Percentiles rank a stretch among this genome's conserved stretches.
Conservation (phyloP, 495 filamentous ascomycete genomes). For the Talaromyces ruber region DNA sequence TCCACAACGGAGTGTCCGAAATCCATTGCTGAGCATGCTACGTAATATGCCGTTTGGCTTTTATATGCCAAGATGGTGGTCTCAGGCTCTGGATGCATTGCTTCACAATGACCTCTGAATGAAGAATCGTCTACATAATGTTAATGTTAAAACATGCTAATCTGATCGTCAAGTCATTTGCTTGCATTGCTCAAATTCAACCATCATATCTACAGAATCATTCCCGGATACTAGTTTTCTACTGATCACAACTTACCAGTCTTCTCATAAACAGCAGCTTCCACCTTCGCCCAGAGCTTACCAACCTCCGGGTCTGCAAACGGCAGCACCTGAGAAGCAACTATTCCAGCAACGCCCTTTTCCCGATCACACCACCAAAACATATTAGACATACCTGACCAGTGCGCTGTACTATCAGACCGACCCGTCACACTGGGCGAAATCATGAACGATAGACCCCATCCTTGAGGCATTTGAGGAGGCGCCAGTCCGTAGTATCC, state of each 20-base stretch:
- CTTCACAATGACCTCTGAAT: too few species aligned
- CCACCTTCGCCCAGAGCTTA: constrained; percentile 28
- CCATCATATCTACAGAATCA: too few species aligned
- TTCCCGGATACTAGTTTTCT: too few species aligned
- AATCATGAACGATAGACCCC: constrained; percentile 6
- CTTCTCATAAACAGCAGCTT: constrained; percentile 22
- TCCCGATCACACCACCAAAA: constrained; percentile 53
- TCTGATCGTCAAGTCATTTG: too few species aligned
- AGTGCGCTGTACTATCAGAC: constrained; percentile 33
- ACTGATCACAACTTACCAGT: background rate
- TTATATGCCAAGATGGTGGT: background rate
- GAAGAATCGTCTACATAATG: too few species aligned
- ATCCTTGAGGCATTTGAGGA: background rate
- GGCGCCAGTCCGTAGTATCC: background rate
- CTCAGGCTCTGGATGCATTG: background rate
- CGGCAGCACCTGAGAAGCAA: constrained; percentile 45
- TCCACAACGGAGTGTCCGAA: background rate
- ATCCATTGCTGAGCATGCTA: too few species aligned
- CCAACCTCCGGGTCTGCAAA: constrained; percentile 36
- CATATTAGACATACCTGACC: constrained; percentile 47
- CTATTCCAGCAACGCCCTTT: constrained; percentile 45
- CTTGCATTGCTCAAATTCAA: too few species aligned
- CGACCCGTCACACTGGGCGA: constrained; percentile 32
- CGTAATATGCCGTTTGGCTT: too few species aligned
- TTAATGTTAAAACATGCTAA: too few species aligned